Evolutionary conservation across 139 green algal species (phyloP), one percentile per base, ranked within the genome.

Genomic region (Picochlorum sp.): DNA sequence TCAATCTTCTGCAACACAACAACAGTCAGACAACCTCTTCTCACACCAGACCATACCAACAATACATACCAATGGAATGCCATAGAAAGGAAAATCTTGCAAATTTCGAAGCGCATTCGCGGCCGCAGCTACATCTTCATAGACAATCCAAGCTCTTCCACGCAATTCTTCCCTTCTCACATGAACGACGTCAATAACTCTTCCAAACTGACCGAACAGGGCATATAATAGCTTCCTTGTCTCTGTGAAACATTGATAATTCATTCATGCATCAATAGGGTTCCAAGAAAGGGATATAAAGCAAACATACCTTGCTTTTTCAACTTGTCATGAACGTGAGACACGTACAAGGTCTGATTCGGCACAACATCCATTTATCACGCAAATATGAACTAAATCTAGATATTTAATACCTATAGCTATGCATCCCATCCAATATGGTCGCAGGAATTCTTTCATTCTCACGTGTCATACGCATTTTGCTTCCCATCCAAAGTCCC

Each of bases 31-130:
- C 14, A 59, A 8, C 4, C 52, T 21, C 58, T 7, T 49, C 20
- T 4, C 58, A 60, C 34, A 30, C 8, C 6, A 7, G 1, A 41
- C 34, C 34, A 41, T 41, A 41, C 8, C 50, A 58, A 26, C 8
- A 10, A 14, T 11, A 51, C 69, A 61, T 57, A 77, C 70, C 69
- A 98, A 85, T 26, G 47, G 47, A 76, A 97, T 99, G 45, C 96
- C 90, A 63, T 93, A 98, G 75, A 99, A 99, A 0, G 90, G 92
- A 70, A 99, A 99, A n/a, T 82, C 90, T 65, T 99, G 90, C 89
- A 99, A 95, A 20, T 84, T 78, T 28, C 86, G 78, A 32, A 97
- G 65, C 1, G 94, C 94, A 47, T 90, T 92, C 6, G 88, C 95
- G 0, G 94, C 88, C 7, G 79, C 68, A 1, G 79, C 74, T 3